phyloP scores from a whole-genome alignment of 257 asterid species.

The Handroanthus guayacan region DNA sequence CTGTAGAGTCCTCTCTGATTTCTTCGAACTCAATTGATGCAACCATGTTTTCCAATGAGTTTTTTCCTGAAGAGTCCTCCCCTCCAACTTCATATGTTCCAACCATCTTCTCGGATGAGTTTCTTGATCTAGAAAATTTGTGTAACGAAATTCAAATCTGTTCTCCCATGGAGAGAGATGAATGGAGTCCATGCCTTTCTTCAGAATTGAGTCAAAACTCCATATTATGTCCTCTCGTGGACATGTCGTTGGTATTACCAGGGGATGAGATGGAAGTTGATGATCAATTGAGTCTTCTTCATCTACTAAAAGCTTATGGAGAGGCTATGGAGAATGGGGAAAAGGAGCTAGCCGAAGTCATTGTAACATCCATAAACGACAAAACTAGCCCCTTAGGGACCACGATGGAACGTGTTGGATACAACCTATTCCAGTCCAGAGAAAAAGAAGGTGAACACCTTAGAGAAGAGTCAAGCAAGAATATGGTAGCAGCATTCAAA shows the following conservation, averaged over 20 bases:
- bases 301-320: slow-evolving; percentile 63
- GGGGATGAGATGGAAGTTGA: slow-evolving; percentile 47
- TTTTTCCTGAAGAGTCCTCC: slow-evolving; percentile 47
- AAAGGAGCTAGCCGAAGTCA: slow-evolving; percentile 54
- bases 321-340: slow-evolving; percentile 68
- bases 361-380: slow-evolving; percentile 49
- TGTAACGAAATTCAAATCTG: slow-evolving; percentile 38
- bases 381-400: slow-evolving; percentile 58
- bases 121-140: slow-evolving; percentile 45
- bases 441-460: slow-evolving; percentile 52
- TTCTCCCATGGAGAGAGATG: slow-evolving; percentile 42
- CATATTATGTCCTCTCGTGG: slow-evolving; percentile 5
- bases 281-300: slow-evolving; percentile 47
- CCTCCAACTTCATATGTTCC: slow-evolving; percentile 50
- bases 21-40: slow-evolving; percentile 50
- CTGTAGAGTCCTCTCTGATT: slow-evolving; percentile 46
- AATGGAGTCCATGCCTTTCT: slow-evolving; percentile 48
- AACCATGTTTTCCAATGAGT: slow-evolving; percentile 46
- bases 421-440: slow-evolving; percentile 53
- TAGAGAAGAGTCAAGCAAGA: slow-evolving; percentile 60
- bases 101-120: slow-evolving; percentile 47
- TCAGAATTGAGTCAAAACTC: slow-evolving; percentile 43
- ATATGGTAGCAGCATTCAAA: slow-evolving; percentile 52
- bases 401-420: slow-evolving; percentile 61
- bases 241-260: slow-evolving; percentile 36